Percentiles rank a stretch among this genome's conserved stretches.
Evolutionary conservation across 2,329 filamentous ascomycete species (phyloP).

Genomic region (Colletotrichum plurivorum): DNA sequence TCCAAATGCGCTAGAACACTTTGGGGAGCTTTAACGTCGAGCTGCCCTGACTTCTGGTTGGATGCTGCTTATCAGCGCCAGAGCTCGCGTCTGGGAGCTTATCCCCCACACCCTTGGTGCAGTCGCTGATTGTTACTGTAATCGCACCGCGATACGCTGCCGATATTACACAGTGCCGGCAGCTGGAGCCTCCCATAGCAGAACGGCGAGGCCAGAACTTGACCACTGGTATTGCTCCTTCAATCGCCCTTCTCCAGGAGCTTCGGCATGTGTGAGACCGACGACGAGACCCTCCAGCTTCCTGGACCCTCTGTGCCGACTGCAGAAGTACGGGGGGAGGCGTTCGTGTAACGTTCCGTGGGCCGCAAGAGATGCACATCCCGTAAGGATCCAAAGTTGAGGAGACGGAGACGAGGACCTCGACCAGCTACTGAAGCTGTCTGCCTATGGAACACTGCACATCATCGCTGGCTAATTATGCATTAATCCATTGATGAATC

Average conservation of each 20-base stretch:
- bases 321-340: conserved; percentile 30
- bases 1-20: conserved; percentile 18
- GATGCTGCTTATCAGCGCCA: conserved; percentile 30
- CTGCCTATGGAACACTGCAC: conserved; percentile 1
- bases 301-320: conserved; percentile 5
- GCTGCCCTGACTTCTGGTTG: conserved; percentile 25
- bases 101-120: conserved; percentile 34
- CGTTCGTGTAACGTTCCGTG: conserved; percentile 32
- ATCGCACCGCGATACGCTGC: conserved; percentile 4
- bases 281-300: conserved; percentile 2
- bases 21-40: conserved; percentile 37
- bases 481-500: conserved; percentile 22
- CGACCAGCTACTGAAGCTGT: no score
- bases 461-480: conserved; percentile 17
- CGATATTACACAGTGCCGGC: conserved; percentile 3
- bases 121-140: conserved; percentile 7
- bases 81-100: conserved; percentile 35
- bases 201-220: conserved; percentile 7
- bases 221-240: conserved; percentile 21
- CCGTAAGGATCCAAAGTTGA: conserved; percentile 25
- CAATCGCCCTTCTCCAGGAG: not conserved
- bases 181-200: not conserved
- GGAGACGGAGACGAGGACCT: conserved; percentile 1
- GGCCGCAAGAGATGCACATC: conserved; percentile 23
- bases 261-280: conserved; percentile 27